phyloP scores from a whole-genome alignment of 805 yeast species.

The Saccharomycopsis javanensis region DNA sequence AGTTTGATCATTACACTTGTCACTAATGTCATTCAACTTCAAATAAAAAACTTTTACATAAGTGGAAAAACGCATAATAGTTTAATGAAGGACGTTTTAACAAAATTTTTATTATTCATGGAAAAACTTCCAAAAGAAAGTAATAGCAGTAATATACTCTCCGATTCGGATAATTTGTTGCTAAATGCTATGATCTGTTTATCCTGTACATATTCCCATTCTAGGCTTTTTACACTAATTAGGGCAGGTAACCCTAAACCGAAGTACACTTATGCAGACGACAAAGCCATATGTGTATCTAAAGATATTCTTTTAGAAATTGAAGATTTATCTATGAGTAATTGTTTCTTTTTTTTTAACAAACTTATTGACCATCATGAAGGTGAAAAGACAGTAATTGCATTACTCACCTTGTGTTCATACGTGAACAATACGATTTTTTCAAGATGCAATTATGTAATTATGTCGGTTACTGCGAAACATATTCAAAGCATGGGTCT shows the following conservation, averaged over 20 bases:
- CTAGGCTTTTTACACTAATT: background rate
- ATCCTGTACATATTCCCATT: slow-evolving; percentile 8
- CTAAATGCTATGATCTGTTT: slow-evolving; percentile 12
- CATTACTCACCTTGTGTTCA: slow-evolving; percentile 6
- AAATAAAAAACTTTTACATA: background rate
- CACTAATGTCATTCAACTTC: slow-evolving; percentile 1
- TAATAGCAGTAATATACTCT: background rate
- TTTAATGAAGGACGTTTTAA: background rate
- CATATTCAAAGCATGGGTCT: slow-evolving; percentile 11
- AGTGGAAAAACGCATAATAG: background rate
- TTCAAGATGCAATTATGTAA: slow-evolving; percentile 8
- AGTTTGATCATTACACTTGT: background rate
- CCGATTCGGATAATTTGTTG: slow-evolving; percentile 12
- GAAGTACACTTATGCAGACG: background rate
- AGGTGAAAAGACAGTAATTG: slow-evolving; percentile 10
- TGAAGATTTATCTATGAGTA: slow-evolving; percentile 12
- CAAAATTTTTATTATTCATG: background rate
- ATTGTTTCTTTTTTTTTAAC: slow-evolving; percentile 14
- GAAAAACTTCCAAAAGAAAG: background rate
- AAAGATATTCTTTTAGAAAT: slow-evolving; percentile 4
- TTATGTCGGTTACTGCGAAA: slow-evolving; percentile 4
- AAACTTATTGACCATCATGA: slow-evolving; percentile 6
- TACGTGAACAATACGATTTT: slow-evolving; percentile 11
- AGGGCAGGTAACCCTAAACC: background rate
- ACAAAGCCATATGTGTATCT: background rate